These are phyloP conservation scores for Cicer pinnatifidum DNA, from an alignment of 306 rosid species.

Conservation along the genomic window DNA sequence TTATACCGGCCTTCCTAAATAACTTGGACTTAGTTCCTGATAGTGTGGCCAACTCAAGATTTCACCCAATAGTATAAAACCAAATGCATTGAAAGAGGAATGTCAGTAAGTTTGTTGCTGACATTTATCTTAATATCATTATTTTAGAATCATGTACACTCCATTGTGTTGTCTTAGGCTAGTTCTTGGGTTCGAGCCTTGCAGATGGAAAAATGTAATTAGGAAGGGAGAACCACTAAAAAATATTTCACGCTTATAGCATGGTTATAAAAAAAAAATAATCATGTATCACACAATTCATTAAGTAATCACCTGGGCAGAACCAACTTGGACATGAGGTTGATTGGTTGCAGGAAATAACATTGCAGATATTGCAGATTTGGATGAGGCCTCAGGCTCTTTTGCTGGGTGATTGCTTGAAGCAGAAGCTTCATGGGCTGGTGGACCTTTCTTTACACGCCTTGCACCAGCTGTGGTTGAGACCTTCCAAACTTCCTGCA, in stretches of 20 bases:
- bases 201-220: background rate
- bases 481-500: constrained; percentile 97
- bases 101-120: background rate
- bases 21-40: background rate
- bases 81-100: background rate
- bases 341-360: constrained; percentile 54
- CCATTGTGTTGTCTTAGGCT: background rate
- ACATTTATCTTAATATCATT: constrained; percentile 30
- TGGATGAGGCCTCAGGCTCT: constrained; percentile 66
- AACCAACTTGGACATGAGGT: constrained; percentile 53
- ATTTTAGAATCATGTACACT: constrained; percentile 29
- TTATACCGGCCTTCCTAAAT: background rate
- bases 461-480: constrained; percentile 89
- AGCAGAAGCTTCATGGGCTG: constrained; percentile 58
- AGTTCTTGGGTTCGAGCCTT: background rate
- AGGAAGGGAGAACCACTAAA: background rate
- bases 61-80: background rate
- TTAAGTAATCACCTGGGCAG: constrained; percentile 60
- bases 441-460: constrained; percentile 77
- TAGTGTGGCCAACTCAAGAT: constrained; percentile 3
- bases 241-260: background rate
- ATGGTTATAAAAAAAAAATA: background rate
- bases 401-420: constrained; percentile 58
- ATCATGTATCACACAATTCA: constrained; percentile 41
- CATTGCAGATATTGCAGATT: constrained; percentile 51